A percentile compares a stretch with the other conserved stretches of the same genome.
phyloP scores from a whole-genome alignment of 2,329 filamentous ascomycete genomes.

The Alternaria hordeiaustralica region DNA sequence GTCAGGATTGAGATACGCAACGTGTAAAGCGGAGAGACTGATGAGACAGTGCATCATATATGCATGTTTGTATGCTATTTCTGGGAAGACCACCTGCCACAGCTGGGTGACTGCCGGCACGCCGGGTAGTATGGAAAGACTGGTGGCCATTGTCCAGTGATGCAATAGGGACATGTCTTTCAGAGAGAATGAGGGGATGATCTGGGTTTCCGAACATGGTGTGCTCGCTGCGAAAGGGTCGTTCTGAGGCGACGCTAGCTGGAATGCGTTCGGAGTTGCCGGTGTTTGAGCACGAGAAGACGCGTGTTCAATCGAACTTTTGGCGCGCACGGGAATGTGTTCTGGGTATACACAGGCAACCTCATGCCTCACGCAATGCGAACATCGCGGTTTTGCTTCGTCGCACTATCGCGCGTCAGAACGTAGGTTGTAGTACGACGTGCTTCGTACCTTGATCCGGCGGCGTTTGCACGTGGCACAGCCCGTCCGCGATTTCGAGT shows the following conservation, averaged over 20 bases:
- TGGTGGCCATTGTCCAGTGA: conserved; percentile 25
- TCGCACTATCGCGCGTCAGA: conserved; percentile 15
- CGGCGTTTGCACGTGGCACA: conserved; percentile 27
- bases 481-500: conserved; percentile 25
- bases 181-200: conserved; percentile 9
- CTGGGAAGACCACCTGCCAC: conserved; percentile 21
- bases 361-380: conserved; percentile 18
- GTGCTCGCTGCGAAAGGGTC: neutral
- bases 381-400: conserved; percentile 20
- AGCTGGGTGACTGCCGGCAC: conserved; percentile 5
- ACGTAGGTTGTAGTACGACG: neutral
- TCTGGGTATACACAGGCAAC: conserved; percentile 12
- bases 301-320: neutral
- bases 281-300: neutral
- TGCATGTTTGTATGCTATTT: conserved; percentile 18
- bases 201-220: neutral
- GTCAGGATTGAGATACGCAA: conserved; percentile 16
- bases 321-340: neutral
- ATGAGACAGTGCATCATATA: conserved; percentile 26
- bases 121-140: conserved; percentile 12
- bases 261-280: neutral
- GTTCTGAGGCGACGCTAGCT: neutral
- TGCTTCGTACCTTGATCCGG: conserved; percentile 25
- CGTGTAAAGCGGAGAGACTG: conserved; percentile 24
- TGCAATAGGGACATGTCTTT: conserved; percentile 25